A percentile compares a stretch with the other conserved stretches of the same genome.
Conservation (phyloP, 306 rosid species). For the Oxytropis ochrocephala region DNA sequence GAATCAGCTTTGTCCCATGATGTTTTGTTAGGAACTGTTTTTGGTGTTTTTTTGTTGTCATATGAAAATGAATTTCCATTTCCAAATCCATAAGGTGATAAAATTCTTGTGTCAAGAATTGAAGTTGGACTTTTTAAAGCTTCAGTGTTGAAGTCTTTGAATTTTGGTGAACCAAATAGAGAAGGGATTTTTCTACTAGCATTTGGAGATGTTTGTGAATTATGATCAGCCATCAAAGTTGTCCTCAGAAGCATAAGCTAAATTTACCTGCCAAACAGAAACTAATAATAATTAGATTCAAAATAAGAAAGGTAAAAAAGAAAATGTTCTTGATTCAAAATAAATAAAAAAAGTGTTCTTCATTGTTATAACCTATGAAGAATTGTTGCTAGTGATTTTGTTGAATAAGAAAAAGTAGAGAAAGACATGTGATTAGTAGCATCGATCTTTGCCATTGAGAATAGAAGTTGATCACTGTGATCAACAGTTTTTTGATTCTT, state of each 20-base stretch:
- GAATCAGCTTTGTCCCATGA: conserved; percentile 38
- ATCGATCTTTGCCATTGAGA: conserved; percentile 26
- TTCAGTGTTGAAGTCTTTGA: conserved; percentile 56
- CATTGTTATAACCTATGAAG: too few species aligned
- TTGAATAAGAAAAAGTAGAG: conserved; percentile 21
- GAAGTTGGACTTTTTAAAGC: conserved; percentile 65
- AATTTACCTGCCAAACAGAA: not conserved
- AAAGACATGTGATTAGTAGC: conserved; percentile 44
- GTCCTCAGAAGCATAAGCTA: conserved; percentile 58
- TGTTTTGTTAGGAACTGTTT: conserved; percentile 13
- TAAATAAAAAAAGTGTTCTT: too few species aligned
- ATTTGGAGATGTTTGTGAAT: conserved; percentile 23
- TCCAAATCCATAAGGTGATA: conserved; percentile 27
- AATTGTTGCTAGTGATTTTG: not conserved
- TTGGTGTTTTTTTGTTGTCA: conserved; percentile 1
- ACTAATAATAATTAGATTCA: not conserved
- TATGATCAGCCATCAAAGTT: conserved; percentile 80
- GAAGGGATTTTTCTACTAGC: conserved; percentile 38
- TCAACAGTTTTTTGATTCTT: not conserved
- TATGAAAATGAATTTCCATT: conserved; percentile 32
- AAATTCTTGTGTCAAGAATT: conserved; percentile 49
- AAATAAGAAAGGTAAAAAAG: too few species aligned
- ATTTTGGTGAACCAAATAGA: conserved; percentile 60
- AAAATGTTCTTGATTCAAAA: too few species aligned
- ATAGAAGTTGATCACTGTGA: too few species aligned